Conservation (phyloP, 805 yeast genomes). For the Torulaspora microellipsoides region DNA sequence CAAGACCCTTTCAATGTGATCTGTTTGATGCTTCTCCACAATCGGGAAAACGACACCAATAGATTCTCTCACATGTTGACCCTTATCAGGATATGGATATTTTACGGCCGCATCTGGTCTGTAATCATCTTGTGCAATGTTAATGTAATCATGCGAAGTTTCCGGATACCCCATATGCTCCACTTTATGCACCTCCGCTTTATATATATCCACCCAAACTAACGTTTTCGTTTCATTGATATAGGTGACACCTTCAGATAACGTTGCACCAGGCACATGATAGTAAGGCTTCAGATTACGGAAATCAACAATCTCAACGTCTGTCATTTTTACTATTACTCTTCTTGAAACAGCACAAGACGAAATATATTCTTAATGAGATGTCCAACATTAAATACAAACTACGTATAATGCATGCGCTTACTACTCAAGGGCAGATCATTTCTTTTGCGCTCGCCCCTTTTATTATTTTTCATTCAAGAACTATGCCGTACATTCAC, state of each 20-base stretch:
- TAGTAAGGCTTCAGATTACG: constrained; percentile 17
- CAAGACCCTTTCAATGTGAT: constrained; percentile 42
- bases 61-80: constrained; percentile 33
- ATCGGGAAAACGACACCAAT: constrained; percentile 76
- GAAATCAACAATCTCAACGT: constrained; percentile 8
- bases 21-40: constrained; percentile 11
- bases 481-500: no score
- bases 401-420: no score
- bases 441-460: no score
- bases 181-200: constrained; percentile 36
- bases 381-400: no score
- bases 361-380: no score
- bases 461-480: no score
- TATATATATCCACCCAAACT: constrained; percentile 41
- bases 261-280: constrained; percentile 31
- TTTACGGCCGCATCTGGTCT: constrained; percentile 5
- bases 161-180: constrained; percentile 19
- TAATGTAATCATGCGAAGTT: constrained; percentile 21
- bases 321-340: background rate
- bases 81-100: constrained; percentile 27
- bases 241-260: constrained; percentile 66
- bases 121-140: constrained; percentile 8
- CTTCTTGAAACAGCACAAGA: no score
- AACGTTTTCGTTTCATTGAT: constrained; percentile 49
- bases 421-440: no score